Conservation (phyloP, 169 alveolate species). For the Besnoitia besnoiti region DNA sequence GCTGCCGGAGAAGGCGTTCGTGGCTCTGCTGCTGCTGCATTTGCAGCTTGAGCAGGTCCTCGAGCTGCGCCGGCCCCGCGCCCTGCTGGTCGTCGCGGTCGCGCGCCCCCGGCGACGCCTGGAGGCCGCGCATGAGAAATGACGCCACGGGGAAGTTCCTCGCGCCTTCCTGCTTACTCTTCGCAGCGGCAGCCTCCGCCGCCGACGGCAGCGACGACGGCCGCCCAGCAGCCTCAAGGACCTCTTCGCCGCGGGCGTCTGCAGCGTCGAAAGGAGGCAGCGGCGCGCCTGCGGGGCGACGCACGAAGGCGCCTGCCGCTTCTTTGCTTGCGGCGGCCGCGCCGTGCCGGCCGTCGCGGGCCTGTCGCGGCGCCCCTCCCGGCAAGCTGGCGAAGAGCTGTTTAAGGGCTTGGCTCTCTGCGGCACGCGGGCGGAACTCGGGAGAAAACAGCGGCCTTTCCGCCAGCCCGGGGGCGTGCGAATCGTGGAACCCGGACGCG, state of each 20-base stretch:
- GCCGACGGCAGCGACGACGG: background rate
- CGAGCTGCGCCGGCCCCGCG: background rate
- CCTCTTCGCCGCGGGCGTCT: background rate
- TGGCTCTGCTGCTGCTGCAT: background rate
- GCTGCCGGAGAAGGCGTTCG: slow-evolving; percentile 12
- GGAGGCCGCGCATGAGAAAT: background rate
- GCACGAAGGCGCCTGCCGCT: background rate
- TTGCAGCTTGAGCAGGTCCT: background rate
- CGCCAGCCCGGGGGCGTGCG: too few species aligned
- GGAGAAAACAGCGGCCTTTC: background rate
- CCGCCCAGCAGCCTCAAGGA: background rate
- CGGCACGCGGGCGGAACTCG: background rate
- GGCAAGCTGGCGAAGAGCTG: background rate
- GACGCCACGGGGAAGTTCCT: background rate
- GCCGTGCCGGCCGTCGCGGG: background rate
- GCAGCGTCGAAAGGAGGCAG: background rate
- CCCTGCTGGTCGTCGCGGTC: background rate
- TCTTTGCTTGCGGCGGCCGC: background rate
- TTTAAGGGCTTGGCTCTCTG: background rate
- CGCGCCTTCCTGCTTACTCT: background rate
- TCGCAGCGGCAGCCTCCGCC: background rate
- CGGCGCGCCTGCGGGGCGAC: background rate
- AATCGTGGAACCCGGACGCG: background rate
- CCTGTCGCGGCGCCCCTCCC: background rate
- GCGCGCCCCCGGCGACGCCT: background rate